phyloP scores from a whole-genome alignment of 2,329 filamentous ascomycete genomes.

The Apiospora malaysiana region DNA sequence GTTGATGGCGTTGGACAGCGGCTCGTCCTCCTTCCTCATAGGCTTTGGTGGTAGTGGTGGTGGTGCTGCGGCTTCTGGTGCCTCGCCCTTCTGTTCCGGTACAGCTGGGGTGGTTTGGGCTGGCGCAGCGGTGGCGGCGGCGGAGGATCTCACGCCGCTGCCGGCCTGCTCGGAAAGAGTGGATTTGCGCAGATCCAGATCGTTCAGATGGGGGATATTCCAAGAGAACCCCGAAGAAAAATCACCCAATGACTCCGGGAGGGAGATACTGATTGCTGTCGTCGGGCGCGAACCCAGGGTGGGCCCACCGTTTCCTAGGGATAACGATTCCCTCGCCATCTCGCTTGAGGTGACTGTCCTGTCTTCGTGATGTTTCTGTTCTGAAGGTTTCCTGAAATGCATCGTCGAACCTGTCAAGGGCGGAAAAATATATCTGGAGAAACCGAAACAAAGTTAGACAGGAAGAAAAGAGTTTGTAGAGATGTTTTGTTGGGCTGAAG shows the following conservation, averaged over 20 bases:
- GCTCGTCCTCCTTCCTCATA: not conserved
- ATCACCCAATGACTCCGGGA: not conserved
- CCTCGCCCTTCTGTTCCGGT: not conserved
- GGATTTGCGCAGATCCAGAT: not conserved
- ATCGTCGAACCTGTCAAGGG: not conserved
- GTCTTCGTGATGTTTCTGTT: not conserved
- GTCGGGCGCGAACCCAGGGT: not conserved
- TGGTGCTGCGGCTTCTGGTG: too few species aligned
- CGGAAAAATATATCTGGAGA: too few species aligned
- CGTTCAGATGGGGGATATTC: not conserved
- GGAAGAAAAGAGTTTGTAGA: not conserved
- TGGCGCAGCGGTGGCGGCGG: not conserved
- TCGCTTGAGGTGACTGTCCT: not conserved
- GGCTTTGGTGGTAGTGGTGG: too few species aligned
- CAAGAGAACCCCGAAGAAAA: not conserved
- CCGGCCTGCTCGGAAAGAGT: not conserved
- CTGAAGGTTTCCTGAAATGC: constrained; percentile 1
- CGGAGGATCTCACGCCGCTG: not conserved
- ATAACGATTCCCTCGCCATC: not conserved
- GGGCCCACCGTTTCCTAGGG: not conserved
- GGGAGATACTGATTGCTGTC: not conserved
- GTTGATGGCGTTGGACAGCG: constrained; percentile 1
- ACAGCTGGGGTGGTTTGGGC: not conserved
- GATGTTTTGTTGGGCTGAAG: not conserved
- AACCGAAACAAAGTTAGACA: not conserved